These are phyloP conservation scores for Monosporascus sp. DNA, from an alignment of 2,329 filamentous ascomycete species.

Conservation along the genomic window DNA sequence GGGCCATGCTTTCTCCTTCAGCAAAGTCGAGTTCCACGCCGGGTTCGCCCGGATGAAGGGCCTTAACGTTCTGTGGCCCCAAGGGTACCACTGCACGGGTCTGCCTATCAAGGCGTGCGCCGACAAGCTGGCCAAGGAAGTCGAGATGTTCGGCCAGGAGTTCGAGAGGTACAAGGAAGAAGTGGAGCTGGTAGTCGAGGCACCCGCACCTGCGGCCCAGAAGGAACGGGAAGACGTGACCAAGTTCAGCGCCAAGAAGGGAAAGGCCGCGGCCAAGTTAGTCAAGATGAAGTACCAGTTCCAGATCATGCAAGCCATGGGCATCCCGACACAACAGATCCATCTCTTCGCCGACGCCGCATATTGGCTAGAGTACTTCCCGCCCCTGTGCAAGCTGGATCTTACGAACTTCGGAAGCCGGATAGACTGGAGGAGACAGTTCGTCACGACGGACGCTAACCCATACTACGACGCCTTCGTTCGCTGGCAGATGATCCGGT, in stretches of 20 bases:
- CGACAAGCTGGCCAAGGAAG: conserved; percentile 88
- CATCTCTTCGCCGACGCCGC: conserved; percentile 88
- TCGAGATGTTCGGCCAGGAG: conserved; percentile 74
- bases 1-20: conserved; percentile 86
- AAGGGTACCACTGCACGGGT: conserved; percentile 93
- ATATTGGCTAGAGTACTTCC: conserved; percentile 91
- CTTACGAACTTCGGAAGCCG: conserved; percentile 77
- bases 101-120: conserved; percentile 98
- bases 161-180: conserved; percentile 36
- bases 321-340: conserved; percentile 82
- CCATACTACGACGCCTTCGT: conserved; percentile 96
- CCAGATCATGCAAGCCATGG: conserved; percentile 88
- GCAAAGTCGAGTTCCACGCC: conserved; percentile 87
- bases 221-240: conserved; percentile 74
- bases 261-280: conserved; percentile 84
- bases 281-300: conserved; percentile 95
- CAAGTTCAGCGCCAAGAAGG: conserved; percentile 90
- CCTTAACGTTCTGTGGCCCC: conserved; percentile 79
- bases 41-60: conserved; percentile 88
- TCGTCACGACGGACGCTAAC: conserved; percentile 94
- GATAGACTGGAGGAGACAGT: conserved; percentile 88
- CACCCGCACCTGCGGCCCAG: conserved; percentile 50
- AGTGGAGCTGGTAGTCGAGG: conserved; percentile 36
- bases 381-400: conserved; percentile 72
- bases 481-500: conserved; percentile 92